A percentile compares a stretch with the other conserved stretches of the same genome.
These are phyloP conservation scores for Umbelopsis ramanniana DNA, from an alignment of 192 early-diverging fungal species.

Conservation along the genomic window DNA sequence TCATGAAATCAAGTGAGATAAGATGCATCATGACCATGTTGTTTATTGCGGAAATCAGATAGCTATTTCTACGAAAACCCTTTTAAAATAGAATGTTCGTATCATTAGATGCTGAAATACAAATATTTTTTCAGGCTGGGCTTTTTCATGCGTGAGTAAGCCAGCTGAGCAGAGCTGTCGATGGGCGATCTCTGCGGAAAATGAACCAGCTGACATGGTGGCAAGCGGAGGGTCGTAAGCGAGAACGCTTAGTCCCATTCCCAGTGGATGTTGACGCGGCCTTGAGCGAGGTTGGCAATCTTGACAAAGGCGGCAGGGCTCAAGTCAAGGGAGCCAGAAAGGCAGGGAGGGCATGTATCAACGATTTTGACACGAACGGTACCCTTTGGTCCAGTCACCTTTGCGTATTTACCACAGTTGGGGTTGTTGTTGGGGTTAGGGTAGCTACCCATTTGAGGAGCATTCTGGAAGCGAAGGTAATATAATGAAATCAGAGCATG, in stretches of 20 bases:
- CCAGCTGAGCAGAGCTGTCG: too few species aligned
- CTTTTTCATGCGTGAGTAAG: too few species aligned
- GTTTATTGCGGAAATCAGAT: too few species aligned
- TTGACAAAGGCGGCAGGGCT: conserved; percentile 50
- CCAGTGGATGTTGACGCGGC: conserved; percentile 45
- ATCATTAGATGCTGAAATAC: too few species aligned
- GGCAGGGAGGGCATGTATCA: conserved; percentile 56
- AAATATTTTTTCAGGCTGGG: too few species aligned
- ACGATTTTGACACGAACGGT: conserved; percentile 47
- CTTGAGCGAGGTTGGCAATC: conserved; percentile 34
- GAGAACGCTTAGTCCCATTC: conserved; percentile 20
- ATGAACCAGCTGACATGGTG: not conserved
- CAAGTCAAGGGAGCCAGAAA: conserved; percentile 48
- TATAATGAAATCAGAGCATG: not conserved
- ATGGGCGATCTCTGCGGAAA: too few species aligned
- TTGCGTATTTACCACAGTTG: conserved; percentile 56
- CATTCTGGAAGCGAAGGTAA: conserved; percentile 35
- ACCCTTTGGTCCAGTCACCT: conserved; percentile 53
- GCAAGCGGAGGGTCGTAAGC: not conserved
- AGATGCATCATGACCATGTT: too few species aligned
- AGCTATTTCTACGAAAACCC: too few species aligned
- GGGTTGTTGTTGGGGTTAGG: conserved; percentile 53
- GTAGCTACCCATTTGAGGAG: conserved; percentile 52
- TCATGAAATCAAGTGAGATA: too few species aligned
- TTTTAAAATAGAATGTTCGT: too few species aligned